phyloP scores from a whole-genome alignment of 305 asterid species.

The Fraxinus floribunda region DNA sequence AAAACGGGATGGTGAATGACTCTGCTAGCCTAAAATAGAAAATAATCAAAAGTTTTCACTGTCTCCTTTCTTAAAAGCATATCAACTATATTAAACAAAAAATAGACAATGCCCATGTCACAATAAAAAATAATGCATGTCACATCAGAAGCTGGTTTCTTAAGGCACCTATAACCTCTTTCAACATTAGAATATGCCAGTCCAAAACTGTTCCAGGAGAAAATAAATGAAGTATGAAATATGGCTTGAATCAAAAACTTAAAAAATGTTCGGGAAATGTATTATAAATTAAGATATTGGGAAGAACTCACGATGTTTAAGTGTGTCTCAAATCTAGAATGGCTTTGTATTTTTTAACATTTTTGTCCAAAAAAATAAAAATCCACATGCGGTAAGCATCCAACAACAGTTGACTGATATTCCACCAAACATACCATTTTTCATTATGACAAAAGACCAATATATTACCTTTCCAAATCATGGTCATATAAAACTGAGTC shows the following conservation, averaged over 20 bases:
- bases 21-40: neutral
- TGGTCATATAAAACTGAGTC: constrained; percentile 92
- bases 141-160: constrained; percentile 2
- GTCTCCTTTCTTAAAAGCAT: neutral
- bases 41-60: constrained; percentile 1
- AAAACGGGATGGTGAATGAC: constrained; percentile 17
- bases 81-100: neutral
- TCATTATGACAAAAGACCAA: constrained; percentile 4
- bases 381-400: neutral
- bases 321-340: neutral
- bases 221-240: neutral
- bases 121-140: neutral
- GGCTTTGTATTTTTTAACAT: neutral
- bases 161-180: neutral
- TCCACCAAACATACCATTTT: constrained; percentile 14
- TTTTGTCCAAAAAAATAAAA: neutral
- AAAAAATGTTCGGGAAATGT: neutral
- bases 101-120: constrained; percentile 8
- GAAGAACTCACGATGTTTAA: neutral
- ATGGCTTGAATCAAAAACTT: neutral
- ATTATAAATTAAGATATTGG: neutral
- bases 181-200: neutral
- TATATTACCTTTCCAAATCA: constrained; percentile 80
- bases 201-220: neutral
- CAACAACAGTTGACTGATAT: neutral